phyloP scores from a whole-genome alignment of 2,329 filamentous ascomycete genomes.

The Xylariaceae sp. region DNA sequence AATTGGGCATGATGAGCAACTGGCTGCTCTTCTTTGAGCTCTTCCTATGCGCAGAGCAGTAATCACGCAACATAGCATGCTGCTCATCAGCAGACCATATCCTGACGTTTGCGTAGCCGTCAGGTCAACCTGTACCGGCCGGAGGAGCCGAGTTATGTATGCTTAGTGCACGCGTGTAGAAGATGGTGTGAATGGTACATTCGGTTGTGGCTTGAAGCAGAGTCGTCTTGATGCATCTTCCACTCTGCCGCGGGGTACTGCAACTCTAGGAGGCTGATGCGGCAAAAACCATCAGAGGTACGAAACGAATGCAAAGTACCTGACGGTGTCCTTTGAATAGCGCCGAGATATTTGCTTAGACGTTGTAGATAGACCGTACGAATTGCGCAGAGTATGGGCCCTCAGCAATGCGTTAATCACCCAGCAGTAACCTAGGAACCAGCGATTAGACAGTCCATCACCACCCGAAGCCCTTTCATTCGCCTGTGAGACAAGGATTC shows the following conservation, averaged over 20 bases:
- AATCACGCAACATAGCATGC: not conserved
- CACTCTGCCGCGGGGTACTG: too few species aligned
- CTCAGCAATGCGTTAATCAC: slow-evolving; percentile 12
- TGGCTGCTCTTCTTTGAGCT: slow-evolving; percentile 6
- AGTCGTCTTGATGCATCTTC: too few species aligned
- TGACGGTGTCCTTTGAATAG: not conserved
- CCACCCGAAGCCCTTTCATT: not conserved
- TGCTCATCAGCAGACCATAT: not conserved
- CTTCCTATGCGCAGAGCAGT: not conserved
- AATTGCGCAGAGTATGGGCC: not conserved
- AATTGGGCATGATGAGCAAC: slow-evolving; percentile 6
- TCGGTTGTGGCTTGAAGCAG: too few species aligned
- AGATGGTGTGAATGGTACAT: too few species aligned
- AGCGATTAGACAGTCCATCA: too few species aligned
- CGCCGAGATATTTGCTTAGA: slow-evolving; percentile 1
- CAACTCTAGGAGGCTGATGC: slow-evolving; percentile 7
- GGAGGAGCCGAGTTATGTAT: slow-evolving; percentile 17
- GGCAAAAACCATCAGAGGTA: not conserved
- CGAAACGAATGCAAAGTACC: too few species aligned
- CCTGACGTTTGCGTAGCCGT: not conserved
- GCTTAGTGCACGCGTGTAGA: slow-evolving; percentile 8
- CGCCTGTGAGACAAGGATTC: not conserved
- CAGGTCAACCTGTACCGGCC: slow-evolving; percentile 11
- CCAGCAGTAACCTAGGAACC: not conserved
- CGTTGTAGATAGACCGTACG: not conserved